These are phyloP conservation scores for Flammula alnicola DNA, from an alignment of 1,284 basidiomycete species.

Conservation along the genomic window DNA sequence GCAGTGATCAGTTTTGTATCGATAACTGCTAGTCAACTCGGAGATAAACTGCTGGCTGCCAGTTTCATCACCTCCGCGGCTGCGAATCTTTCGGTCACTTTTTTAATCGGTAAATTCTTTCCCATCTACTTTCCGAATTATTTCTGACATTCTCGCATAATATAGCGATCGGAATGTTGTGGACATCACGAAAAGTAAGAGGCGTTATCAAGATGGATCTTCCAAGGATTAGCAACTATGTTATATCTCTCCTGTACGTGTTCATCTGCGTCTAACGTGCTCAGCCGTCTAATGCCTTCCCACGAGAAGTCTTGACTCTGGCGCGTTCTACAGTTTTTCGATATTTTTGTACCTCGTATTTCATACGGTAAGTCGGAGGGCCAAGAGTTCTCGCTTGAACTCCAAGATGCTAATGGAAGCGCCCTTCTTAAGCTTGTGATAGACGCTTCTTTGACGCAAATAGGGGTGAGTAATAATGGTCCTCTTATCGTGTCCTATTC, in stretches of 20 bases:
- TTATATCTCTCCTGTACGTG: constrained; percentile 19
- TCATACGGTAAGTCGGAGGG: constrained; percentile 20
- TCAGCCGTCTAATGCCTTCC: not conserved
- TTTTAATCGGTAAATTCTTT: constrained; percentile 19
- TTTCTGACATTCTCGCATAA: not conserved
- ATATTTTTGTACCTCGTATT: constrained; percentile 26
- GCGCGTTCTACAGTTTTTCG: constrained; percentile 25
- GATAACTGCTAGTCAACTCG: constrained; percentile 15
- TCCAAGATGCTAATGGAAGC: not conserved
- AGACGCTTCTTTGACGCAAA: constrained; percentile 26
- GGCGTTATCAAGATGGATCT: constrained; percentile 13
- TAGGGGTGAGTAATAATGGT: constrained; percentile 20
- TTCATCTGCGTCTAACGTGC: not conserved
- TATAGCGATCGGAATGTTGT: constrained; percentile 20
- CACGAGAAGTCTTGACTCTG: constrained; percentile 23
- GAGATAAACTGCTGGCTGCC: constrained; percentile 23
- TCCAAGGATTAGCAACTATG: constrained; percentile 12
- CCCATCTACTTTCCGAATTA: not conserved
- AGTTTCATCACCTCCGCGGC: constrained; percentile 26
- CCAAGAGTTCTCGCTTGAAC: not conserved
- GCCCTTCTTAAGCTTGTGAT: constrained; percentile 25
- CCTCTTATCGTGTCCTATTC: not conserved
- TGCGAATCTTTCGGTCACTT: constrained; percentile 25
- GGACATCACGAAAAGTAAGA: constrained; percentile 24
- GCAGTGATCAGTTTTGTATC: constrained; percentile 24